Conservation (phyloP, 108 stramenopile genomes). For the Nannochloropsis oceanica region DNA sequence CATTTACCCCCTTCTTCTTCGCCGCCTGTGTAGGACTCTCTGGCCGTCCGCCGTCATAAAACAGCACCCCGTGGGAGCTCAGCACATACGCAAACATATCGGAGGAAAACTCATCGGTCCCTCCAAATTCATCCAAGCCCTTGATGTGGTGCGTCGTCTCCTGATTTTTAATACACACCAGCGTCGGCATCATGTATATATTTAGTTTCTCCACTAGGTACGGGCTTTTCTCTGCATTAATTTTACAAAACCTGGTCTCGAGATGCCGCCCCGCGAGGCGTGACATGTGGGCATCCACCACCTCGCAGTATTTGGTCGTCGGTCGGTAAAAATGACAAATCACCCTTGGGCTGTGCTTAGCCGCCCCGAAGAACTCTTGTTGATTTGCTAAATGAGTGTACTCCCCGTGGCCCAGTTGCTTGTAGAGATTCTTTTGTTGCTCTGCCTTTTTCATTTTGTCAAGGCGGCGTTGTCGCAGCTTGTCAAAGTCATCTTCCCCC, state of each 20-base stretch:
- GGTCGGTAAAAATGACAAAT: slow-evolving; percentile 93
- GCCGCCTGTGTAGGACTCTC: background rate
- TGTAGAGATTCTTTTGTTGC: slow-evolving; percentile 35
- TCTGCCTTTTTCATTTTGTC: slow-evolving; percentile 55
- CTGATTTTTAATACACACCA: slow-evolving; percentile 75
- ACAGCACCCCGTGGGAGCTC: background rate
- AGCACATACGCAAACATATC: slow-evolving; percentile 53
- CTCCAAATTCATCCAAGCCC: slow-evolving; percentile 96
- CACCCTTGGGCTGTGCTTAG: slow-evolving; percentile 58
- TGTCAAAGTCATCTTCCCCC: slow-evolving; percentile 63
- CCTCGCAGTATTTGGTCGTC: slow-evolving; percentile 69
- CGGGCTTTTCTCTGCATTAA: slow-evolving; percentile 89
- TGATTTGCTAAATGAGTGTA: slow-evolving; percentile 61
- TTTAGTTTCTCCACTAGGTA: slow-evolving; percentile 83
- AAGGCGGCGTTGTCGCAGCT: slow-evolving; percentile 56
- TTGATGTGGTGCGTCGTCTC: slow-evolving; percentile 76
- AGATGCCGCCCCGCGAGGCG: slow-evolving; percentile 67
- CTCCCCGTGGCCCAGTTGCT: slow-evolving; percentile 58
- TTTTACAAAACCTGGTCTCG: slow-evolving; percentile 84
- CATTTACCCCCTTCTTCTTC: background rate
- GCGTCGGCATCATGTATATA: slow-evolving; percentile 85
- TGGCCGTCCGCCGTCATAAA: background rate
- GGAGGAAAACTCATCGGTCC: slow-evolving; percentile 66
- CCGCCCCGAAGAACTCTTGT: slow-evolving; percentile 71
- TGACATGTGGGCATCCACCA: slow-evolving; percentile 71